A percentile compares a stretch with the other conserved stretches of the same genome.
These are phyloP conservation scores for Cercospora brassicicola DNA, from an alignment of 2,329 filamentous ascomycete species.

Conservation along the genomic window DNA sequence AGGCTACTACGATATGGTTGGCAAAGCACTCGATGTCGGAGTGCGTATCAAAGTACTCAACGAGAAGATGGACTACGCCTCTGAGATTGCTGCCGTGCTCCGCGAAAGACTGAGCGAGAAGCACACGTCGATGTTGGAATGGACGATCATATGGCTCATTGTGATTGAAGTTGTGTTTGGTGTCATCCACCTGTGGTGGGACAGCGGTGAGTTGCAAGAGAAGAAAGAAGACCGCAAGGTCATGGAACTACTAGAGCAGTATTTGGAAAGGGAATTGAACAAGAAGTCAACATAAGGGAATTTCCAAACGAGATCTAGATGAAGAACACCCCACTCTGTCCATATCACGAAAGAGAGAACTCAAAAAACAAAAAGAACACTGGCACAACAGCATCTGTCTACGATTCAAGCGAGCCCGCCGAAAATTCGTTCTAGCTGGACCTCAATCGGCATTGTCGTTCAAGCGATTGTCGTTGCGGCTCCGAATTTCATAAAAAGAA, in stretches of 20 bases:
- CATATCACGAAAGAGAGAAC: background rate
- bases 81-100: conserved; percentile 87
- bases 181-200: conserved; percentile 69
- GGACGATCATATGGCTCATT: conserved; percentile 94
- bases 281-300: background rate
- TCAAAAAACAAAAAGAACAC: background rate
- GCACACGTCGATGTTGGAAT: conserved; percentile 83
- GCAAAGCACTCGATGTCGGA: conserved; percentile 83
- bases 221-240: conserved; percentile 46
- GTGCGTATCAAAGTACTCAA: conserved; percentile 89
- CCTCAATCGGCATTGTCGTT: background rate
- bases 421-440: background rate
- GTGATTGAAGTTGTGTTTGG: conserved; percentile 90
- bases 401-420: background rate
- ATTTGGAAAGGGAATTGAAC: conserved; percentile 36
- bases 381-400: background rate
- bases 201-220: conserved; percentile 51
- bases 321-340: background rate
- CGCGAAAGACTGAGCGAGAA: conserved; percentile 76
- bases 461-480: background rate
- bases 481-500: background rate
- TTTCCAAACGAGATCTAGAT: background rate
- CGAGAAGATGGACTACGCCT: conserved; percentile 96
- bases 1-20: conserved; percentile 92
- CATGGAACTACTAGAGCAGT: conserved; percentile 43